A percentile compares a stretch with the other conserved stretches of the same genome.
Evolutionary conservation across 2,329 filamentous ascomycete species (phyloP).

Genomic region (Clarireedia hainanense): DNA sequence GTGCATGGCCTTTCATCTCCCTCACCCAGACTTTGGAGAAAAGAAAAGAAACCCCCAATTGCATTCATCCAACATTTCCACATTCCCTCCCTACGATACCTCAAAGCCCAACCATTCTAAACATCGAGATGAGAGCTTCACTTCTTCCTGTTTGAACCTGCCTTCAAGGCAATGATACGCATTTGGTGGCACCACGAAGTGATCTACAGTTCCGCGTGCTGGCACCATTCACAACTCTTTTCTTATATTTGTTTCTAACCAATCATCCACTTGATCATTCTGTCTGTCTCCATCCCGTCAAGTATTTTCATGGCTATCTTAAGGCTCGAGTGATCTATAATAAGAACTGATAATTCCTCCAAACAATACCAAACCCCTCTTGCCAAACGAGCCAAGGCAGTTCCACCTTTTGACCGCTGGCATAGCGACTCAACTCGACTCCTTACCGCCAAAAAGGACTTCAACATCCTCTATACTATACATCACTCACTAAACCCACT

Average conservation of each 20-base stretch:
- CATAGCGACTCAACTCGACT: too few relatives aligned
- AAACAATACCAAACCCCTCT: not conserved
- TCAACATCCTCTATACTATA: not conserved
- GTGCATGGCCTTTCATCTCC: too few relatives aligned
- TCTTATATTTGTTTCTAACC: not conserved
- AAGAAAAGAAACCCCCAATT: too few relatives aligned
- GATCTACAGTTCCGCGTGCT: not conserved
- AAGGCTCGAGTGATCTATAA: not conserved
- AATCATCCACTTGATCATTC: not conserved
- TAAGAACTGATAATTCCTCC: not conserved
- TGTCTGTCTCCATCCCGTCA: not conserved
- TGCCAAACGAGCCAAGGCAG: too few relatives aligned
- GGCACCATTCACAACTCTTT: constrained; percentile 2
- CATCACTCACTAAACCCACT: not conserved
- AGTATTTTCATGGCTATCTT: not conserved
- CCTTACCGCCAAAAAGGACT: too few relatives aligned
- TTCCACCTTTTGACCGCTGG: too few relatives aligned
- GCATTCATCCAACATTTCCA: too few relatives aligned
- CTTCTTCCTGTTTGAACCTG: not conserved
- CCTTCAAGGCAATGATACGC: not conserved
- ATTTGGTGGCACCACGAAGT: not conserved
- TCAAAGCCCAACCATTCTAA: not conserved
- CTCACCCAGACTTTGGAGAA: too few relatives aligned
- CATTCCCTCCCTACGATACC: too few relatives aligned
- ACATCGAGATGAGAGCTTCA: too few relatives aligned